Conservation (phyloP, 306 rosid genomes). For the Gillenia trifoliata region DNA sequence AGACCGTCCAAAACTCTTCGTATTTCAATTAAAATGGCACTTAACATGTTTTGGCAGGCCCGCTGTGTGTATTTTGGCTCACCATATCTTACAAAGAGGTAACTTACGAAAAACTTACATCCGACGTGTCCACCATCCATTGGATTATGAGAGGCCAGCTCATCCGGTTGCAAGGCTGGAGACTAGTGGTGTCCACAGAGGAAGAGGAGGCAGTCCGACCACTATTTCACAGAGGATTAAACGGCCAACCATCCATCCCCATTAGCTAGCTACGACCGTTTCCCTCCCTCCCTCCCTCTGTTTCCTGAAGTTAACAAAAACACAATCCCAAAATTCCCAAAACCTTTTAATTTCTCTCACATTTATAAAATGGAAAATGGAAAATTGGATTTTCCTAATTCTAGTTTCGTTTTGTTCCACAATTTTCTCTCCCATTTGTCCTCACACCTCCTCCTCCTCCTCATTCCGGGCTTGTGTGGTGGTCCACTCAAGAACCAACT, state of each 20-base stretch:
- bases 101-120: not conserved
- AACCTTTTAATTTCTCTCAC: conserved; percentile 20
- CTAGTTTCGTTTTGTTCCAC: conserved; percentile 46
- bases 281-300: conserved; percentile 19
- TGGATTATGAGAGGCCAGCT: not conserved
- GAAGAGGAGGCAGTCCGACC: conserved; percentile 15
- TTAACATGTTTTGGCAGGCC: too few relatives aligned
- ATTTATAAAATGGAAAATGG: conserved; percentile 14
- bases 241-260: conserved; percentile 44
- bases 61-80: too few relatives aligned
- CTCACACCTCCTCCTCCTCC: conserved; percentile 32
- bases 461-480: conserved; percentile 35
- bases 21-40: too few relatives aligned
- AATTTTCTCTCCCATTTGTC: conserved; percentile 41
- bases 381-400: conserved; percentile 38
- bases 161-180: not conserved
- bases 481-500: conserved; percentile 42
- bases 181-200: not conserved
- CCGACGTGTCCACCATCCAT: not conserved
- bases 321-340: conserved; percentile 1
- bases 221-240: conserved; percentile 42
- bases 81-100: not conserved
- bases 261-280: conserved; percentile 39
- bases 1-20: too few relatives aligned
- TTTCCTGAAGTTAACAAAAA: not conserved